Evolutionary conservation across 176 grass and related monocot species (phyloP).

Genomic region (bread wheat (Triticum aestivum)): DNA sequence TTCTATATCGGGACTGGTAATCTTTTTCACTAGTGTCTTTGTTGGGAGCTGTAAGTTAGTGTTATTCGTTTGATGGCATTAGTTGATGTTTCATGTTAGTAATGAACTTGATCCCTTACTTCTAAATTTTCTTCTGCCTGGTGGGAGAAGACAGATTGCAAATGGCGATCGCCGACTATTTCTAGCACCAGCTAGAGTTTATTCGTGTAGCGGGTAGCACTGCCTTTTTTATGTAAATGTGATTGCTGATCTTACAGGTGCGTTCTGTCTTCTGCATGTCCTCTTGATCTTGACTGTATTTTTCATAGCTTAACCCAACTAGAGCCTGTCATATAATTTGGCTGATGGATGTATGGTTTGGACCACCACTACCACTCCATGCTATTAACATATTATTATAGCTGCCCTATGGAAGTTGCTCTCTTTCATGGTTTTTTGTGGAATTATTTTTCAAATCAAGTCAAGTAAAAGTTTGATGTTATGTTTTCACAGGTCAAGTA

Average conservation of each 20-base stretch:
- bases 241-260: slow-evolving; percentile 9
- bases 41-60: not conserved
- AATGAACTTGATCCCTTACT: not conserved
- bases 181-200: not conserved
- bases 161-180: not conserved
- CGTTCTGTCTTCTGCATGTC: not conserved
- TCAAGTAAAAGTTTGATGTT: not conserved
- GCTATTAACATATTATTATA: not conserved
- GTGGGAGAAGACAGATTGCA: not conserved
- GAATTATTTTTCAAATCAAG: not conserved
- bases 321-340: not conserved
- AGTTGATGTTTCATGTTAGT: not conserved
- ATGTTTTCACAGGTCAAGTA: slow-evolving; percentile 30
- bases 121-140: not conserved
- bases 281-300: not conserved
- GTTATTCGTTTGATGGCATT: not conserved
- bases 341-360: not conserved
- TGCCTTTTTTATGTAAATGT: not conserved
- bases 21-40: not conserved
- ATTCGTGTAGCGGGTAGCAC: not conserved
- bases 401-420: not conserved
- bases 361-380: not conserved
- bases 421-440: slow-evolving; percentile 3
- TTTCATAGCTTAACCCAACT: not conserved
- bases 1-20: not conserved